Base-by-base conservation (phyloP, 208 protist species). In the Angomonas desouzai region DNA sequence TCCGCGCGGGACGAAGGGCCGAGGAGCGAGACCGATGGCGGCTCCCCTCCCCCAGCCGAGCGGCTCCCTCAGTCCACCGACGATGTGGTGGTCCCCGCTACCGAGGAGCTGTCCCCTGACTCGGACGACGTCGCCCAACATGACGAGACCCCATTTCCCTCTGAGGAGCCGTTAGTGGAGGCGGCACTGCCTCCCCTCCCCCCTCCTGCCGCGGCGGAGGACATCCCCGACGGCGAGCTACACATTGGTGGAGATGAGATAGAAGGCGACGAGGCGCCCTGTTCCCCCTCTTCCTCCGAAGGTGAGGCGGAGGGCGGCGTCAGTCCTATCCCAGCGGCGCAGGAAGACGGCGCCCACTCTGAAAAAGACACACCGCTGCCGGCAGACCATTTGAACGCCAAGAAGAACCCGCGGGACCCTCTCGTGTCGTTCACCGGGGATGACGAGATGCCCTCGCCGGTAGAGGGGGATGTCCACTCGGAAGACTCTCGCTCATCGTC, bases 401-500 rank as follows among this genome's bases (percentile, higher is more conserved):
- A 43, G 36, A 43, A 43, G 36, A 13, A 43, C 9, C 36, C 9
- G 13, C 36, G n/a, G n/a, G n/a, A n/a, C n/a, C n/a, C n/a, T n/a
- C n/a, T n/a, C n/a, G n/a, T n/a, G n/a, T n/a, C n/a, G n/a, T n/a
- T n/a, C n/a, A n/a, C n/a, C n/a, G n/a, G n/a, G n/a, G n/a, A n/a
- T n/a, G n/a, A n/a, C n/a, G n/a, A 43, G 36, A 43, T 9, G n/a
- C 16, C 30, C 34, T 27, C 16, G 6, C 51, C 3, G 16, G 27
- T 13, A 36, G 51, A 61, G 18, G 53, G 34, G 63, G n/a, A 11
- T 11, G 55, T 30, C 2, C 55, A 51, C 23, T n/a, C 22, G 29
- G 36, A 2, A 1, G 40, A 53, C 18, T 75, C 76, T 10, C 69
- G 60, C 45, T 55, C 55, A 0, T 67, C 63, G 1, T 77, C 59